Percentiles rank a stretch among this genome's conserved stretches.
These are phyloP conservation scores for Abortiporus biennis DNA, from an alignment of 1,284 basidiomycete species.

Conservation along the genomic window DNA sequence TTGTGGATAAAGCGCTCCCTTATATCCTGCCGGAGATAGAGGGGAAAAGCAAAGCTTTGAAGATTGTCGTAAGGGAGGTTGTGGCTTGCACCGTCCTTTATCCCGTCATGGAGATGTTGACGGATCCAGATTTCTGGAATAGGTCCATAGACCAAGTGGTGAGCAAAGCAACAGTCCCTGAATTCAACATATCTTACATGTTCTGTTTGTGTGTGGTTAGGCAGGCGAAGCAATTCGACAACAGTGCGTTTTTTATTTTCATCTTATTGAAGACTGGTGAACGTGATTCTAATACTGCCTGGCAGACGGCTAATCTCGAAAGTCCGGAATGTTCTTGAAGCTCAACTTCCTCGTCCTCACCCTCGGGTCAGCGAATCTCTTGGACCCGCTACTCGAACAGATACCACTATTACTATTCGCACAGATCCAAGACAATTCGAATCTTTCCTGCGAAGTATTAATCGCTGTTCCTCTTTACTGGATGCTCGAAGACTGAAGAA, in stretches of 20 bases:
- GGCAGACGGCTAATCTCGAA: conserved; percentile 70
- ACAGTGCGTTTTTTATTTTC: conserved; percentile 51
- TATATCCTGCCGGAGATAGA: conserved; percentile 75
- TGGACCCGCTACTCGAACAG: conserved; percentile 30
- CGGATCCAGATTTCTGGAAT: conserved; percentile 98
- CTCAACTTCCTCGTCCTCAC: conserved; percentile 58
- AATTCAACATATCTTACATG: conserved; percentile 11
- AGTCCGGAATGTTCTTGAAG: conserved; percentile 77
- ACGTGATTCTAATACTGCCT: conserved; percentile 22
- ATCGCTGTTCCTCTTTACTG: conserved; percentile 72
- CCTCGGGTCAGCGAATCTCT: conserved; percentile 30
- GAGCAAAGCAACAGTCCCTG: conserved; percentile 24
- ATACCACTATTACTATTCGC: conserved; percentile 67
- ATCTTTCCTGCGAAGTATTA: conserved; percentile 82
- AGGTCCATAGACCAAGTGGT: conserved; percentile 85
- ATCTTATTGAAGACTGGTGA: background rate
- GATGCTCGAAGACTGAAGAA: conserved; percentile 89
- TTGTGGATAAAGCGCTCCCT: conserved; percentile 69
- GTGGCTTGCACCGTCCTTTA: conserved; percentile 77
- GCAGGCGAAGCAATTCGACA: conserved; percentile 87
- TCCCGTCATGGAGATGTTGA: conserved; percentile 87
- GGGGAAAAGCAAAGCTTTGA: conserved; percentile 62
- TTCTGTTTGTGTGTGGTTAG: conserved; percentile 37
- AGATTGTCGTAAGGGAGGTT: conserved; percentile 77
- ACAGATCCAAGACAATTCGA: conserved; percentile 83